Percentiles rank a stretch among this genome's conserved stretches.
Evolutionary conservation across 2,329 filamentous ascomycete species (phyloP).

Genomic region (Ophiocordyceps camponoti-leonardi): DNA sequence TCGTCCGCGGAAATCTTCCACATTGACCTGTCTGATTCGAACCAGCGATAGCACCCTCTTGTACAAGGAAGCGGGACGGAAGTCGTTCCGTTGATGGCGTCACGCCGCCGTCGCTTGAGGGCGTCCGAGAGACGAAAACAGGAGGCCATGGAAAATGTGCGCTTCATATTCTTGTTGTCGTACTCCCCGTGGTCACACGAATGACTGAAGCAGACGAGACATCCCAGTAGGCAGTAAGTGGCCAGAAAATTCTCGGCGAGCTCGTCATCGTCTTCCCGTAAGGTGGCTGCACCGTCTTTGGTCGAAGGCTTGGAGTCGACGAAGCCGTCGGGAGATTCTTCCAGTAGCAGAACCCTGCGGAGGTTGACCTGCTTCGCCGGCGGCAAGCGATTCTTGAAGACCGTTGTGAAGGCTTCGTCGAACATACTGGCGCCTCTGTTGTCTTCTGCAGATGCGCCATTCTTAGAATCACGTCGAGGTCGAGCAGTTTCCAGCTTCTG

Average conservation of each 20-base stretch:
- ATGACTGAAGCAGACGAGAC: slow-evolving; percentile 41
- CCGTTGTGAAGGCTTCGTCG: slow-evolving; percentile 36
- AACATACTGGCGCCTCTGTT: slow-evolving; percentile 29
- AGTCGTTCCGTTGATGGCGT: slow-evolving; percentile 1
- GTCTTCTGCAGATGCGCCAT: slow-evolving; percentile 20
- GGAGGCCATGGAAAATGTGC: slow-evolving; percentile 30
- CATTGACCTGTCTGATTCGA: not conserved
- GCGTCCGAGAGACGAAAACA: slow-evolving; percentile 14
- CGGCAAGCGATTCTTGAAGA: slow-evolving; percentile 24
- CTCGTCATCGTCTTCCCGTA: slow-evolving; percentile 17
- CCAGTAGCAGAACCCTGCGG: slow-evolving; percentile 32
- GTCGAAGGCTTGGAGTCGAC: slow-evolving; percentile 35
- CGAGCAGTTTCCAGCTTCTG: slow-evolving; percentile 25
- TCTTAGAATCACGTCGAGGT: slow-evolving; percentile 24
- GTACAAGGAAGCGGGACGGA: slow-evolving; percentile 13
- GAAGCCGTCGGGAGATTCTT: slow-evolving; percentile 34
- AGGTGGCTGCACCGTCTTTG: slow-evolving; percentile 21
- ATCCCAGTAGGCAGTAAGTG: slow-evolving; percentile 37
- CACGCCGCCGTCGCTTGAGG: slow-evolving; percentile 11
- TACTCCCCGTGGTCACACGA: slow-evolving; percentile 46
- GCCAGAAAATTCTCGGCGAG: slow-evolving; percentile 30
- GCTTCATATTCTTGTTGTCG: slow-evolving; percentile 32
- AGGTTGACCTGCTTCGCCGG: slow-evolving; percentile 25
- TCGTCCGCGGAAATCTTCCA: not conserved
- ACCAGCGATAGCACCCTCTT: slow-evolving; percentile 22